Base-by-base conservation (phyloP, 805 yeast genomes). In the Barnettozyma californica region DNA sequence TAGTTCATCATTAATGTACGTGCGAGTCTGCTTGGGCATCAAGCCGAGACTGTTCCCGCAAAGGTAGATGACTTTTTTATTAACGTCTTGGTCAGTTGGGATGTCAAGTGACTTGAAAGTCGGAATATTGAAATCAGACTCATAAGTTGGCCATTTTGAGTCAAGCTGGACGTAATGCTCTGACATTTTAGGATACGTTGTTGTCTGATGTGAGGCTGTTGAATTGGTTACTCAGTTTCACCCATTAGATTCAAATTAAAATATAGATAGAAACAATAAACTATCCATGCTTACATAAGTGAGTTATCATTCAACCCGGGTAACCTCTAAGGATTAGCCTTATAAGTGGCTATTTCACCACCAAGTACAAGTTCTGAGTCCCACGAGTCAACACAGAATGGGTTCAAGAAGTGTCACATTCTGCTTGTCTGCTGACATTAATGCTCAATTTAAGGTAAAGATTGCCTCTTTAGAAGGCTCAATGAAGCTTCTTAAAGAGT, bases 31-130 rank as follows among this genome's bases (percentile, higher is more conserved):
- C 44, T 66, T 70, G 0, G 98, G 97, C 91, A 89, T 86, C 50
- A 91, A 68, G 0, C 98, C 98, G 7, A 91, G 77, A n/a, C 96
- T 88, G 69, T 91, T 92, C 2, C 98, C 98, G 67, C 96, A 89
- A 42, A 91, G 70, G 62, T 91, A 92, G 20, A 76, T 70, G 11
- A 77, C 69, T 9, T 56, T 52, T 25, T 58, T 54, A 11, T 50
- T 42, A 9, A 41, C 33, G 34, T 45, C 41, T 39, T 41, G 23
- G 2, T 43, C 43, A 8, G 48, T 16, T 23, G 49, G 37, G 8
- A 52, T 57, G 0, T 86, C 91, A 54, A 87, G 65, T 0, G 88
- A 74, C 45, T 65, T 60, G 53, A 81, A 74, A 0, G 94, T 85
- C 8, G 96, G 96, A 34, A 84, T 66, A 26, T 67, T 72, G 61